phyloP scores from a whole-genome alignment of 2,329 filamentous ascomycete species.

The Aspergillus novoparasiticus region DNA sequence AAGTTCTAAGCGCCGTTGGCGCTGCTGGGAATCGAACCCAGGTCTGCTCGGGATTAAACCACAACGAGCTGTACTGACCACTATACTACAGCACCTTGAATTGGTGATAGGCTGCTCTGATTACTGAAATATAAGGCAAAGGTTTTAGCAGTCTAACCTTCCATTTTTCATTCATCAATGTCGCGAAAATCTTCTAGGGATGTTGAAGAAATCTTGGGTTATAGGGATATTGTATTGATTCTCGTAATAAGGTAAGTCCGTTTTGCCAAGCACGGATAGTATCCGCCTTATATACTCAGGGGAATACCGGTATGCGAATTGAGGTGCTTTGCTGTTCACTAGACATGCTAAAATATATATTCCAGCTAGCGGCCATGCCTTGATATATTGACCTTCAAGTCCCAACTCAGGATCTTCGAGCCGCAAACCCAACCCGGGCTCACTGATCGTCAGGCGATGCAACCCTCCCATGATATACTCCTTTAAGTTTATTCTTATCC shows the following conservation, averaged over 20 bases:
- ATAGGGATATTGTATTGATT: neutral
- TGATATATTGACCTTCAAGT: no score
- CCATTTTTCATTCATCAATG: neutral
- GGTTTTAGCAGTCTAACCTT: fast-evolving
- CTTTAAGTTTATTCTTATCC: no score
- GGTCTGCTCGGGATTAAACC: constrained; percentile 1
- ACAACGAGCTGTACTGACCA: constrained; percentile 3
- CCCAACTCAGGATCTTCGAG: fast-evolving
- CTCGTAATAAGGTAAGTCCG: fast-evolving
- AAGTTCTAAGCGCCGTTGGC: constrained; percentile 1
- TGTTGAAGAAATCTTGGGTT: neutral
- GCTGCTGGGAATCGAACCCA: constrained; percentile 7
- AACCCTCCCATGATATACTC: no score
- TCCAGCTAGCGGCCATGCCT: fast-evolving
- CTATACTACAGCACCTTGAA: constrained; percentile 6
- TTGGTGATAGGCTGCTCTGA: neutral
- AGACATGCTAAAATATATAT: fast-evolving
- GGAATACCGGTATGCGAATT: no score
- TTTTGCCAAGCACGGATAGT: neutral
- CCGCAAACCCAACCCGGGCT: no score
- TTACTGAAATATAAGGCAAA: neutral
- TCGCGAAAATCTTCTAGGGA: neutral
- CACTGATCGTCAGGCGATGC: fast-evolving
- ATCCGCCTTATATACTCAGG: neutral
- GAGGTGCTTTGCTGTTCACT: no score